Evolutionary conservation across 1,284 basidiomycete genomes (phyloP).

Genomic region (Papiliotrema fonsecae): DNA sequence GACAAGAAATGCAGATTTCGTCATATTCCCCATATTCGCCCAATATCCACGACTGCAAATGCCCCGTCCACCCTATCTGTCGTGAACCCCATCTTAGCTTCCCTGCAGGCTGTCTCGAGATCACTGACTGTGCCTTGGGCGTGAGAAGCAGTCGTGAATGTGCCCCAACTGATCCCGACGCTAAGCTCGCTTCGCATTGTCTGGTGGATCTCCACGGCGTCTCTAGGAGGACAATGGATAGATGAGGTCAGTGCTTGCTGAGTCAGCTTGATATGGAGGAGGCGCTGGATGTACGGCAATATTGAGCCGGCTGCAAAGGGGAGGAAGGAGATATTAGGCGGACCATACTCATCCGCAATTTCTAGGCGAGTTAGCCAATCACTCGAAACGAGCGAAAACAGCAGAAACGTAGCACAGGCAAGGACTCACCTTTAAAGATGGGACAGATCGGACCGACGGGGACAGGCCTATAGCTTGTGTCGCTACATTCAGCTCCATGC

Average conservation of each 20-base stretch:
- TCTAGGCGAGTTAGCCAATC: not conserved
- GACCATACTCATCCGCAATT: conserved; percentile 1
- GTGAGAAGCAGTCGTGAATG: conserved; percentile 2
- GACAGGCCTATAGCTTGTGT: conserved; percentile 5
- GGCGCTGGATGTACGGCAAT: conserved; percentile 4
- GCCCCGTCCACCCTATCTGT: too few species aligned
- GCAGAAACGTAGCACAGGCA: too few species aligned
- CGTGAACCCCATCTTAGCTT: too few species aligned
- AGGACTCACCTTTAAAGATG: conserved; percentile 17
- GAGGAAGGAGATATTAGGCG: conserved; percentile 7
- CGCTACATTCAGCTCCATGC: too few species aligned
- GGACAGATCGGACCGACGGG: conserved; percentile 9
- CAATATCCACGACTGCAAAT: too few species aligned
- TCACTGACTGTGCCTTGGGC: not conserved
- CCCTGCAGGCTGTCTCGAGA: not conserved
- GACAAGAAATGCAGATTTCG: too few species aligned
- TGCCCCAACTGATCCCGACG: conserved; percentile 9
- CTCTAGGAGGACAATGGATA: conserved; percentile 4
- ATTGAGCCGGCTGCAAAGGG: conserved; percentile 9
- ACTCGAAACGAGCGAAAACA: not conserved
- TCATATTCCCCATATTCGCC: too few species aligned
- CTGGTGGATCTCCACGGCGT: conserved; percentile 5
- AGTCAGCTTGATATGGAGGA: conserved; percentile 3
- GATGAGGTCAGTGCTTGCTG: not conserved
- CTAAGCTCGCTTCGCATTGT: not conserved